Conservation (phyloP, 169 alveolate species). For the Eimeria zaria region DNA sequence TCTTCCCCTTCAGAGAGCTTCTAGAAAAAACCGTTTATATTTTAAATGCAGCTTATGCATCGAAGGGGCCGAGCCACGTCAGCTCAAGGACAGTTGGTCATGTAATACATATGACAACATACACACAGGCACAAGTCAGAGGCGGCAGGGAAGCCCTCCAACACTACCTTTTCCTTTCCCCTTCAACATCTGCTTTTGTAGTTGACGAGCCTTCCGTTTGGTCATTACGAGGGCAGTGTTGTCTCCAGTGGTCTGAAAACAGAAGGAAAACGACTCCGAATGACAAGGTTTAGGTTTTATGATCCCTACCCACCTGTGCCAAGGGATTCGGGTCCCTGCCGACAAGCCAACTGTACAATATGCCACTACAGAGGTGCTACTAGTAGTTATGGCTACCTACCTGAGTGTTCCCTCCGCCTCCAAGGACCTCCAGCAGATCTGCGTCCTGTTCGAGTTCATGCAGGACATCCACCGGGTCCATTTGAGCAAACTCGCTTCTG, state of each 20-base stretch:
- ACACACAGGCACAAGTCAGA: neutral
- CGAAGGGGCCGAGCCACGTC: neutral
- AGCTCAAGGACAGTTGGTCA: neutral
- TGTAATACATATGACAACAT: neutral
- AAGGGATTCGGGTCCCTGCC: neutral
- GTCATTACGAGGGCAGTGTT: conserved; percentile 25
- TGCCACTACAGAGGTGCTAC: neutral
- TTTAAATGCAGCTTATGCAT: neutral
- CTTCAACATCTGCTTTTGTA: conserved; percentile 78
- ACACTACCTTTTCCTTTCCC: conserved; percentile 3
- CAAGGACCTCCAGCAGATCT: conserved; percentile 37
- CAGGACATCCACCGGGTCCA: conserved; percentile 34
- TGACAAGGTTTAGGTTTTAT: neutral
- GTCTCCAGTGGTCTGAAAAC: conserved; percentile 19
- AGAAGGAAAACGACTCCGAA: neutral
- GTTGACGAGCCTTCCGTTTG: conserved; percentile 72
- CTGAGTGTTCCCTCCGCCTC: conserved; percentile 1
- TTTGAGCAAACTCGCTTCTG: neutral
- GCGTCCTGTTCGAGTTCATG: conserved; percentile 61
- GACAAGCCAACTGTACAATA: neutral
- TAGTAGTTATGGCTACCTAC: neutral
- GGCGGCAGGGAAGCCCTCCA: conserved; percentile 8
- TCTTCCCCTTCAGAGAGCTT: neutral
- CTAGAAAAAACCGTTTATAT: neutral
- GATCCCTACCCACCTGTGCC: too few relatives aligned